Evolutionary conservation across 75 land plant genomes (phyloP), one percentile per base, ranked within the genome.

Genomic region (Pseudotsuga menziesii): DNA sequence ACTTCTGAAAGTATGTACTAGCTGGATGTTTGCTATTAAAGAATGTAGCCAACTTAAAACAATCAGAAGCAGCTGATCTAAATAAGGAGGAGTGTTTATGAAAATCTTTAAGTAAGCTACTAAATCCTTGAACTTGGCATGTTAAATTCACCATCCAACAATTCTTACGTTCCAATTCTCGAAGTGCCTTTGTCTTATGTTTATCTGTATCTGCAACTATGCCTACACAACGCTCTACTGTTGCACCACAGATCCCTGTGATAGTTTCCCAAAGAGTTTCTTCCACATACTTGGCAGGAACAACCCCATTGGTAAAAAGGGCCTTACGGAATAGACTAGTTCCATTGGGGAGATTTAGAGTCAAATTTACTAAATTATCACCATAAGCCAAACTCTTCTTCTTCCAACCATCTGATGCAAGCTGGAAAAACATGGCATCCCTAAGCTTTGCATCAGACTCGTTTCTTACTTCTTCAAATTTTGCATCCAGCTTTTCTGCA

Each of bases 71-170:
- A 12, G 83, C 91, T 5, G 79, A 77, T 52, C 78, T 69, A 78
- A 94, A 87, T 55, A 96, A 77, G 3, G 84, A 79, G 57, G 84
- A 80, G 58, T 85, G 88, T 67, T 88, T 89, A 80, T 71, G 55
- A 78, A 96, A 86, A 58, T 96, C 98, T 87, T 92, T 90, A 60
- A 94, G 70, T 25, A 96, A 78, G 75, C 82, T 85, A 41, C 60
- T 77, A 71, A 96, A 82, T 2, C 80, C 99, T 32, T 89, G 93
- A 60, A 79, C 82, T 54, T 96, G 99, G 76, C 99, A 96, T 6
- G 84, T 66, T 35, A 96, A 84, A 83, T 92, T 96, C 61, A 96
- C 91, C 95, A 96, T 94, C 91, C 99, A 89, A 0, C 84, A 82
- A 73, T 92, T 74, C 80, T 82, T 79, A 55, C 22, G 63, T 84